A percentile compares a stretch with the other conserved stretches of the same genome.
phyloP scores from a whole-genome alignment of 805 yeast species.

The Wickerhamiella occidentalis region DNA sequence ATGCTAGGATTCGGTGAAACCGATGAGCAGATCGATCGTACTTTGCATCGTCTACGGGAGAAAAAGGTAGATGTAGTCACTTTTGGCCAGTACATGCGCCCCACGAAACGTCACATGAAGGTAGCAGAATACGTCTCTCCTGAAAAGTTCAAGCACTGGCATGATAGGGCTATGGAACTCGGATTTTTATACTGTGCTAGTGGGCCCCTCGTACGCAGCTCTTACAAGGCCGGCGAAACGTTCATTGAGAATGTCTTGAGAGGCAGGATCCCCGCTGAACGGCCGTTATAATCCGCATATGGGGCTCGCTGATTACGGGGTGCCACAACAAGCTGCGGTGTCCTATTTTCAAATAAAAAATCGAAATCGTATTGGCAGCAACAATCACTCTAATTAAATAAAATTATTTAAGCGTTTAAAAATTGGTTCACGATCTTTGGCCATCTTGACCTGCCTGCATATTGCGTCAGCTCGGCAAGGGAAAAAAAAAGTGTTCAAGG shows the following conservation, averaged over 20 bases:
- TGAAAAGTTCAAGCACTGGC: conserved; percentile 91
- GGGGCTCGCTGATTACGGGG: background rate
- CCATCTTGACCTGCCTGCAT: background rate
- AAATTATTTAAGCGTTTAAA: background rate
- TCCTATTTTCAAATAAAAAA: too few relatives aligned
- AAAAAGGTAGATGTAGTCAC: conserved; percentile 87
- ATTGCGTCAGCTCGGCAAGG: background rate
- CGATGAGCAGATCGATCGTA: conserved; percentile 72
- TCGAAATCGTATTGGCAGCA: background rate
- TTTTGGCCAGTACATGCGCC: conserved; percentile 98
- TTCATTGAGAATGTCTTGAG: conserved; percentile 81
- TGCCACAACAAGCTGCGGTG: background rate
- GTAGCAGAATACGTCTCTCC: conserved; percentile 93
- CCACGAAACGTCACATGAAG: conserved; percentile 96
- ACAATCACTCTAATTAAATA: background rate
- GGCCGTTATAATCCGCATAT: background rate
- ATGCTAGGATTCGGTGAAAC: conserved; percentile 97
- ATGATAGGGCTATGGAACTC: conserved; percentile 64
- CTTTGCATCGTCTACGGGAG: conserved; percentile 63
- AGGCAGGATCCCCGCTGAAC: conserved; percentile 18
- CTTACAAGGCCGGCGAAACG: conserved; percentile 93
- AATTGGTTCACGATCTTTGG: background rate
- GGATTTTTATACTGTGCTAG: conserved; percentile 95
- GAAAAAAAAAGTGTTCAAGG: background rate
- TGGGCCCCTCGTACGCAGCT: conserved; percentile 92